Evolutionary conservation across 192 early-diverging fungal genomes (phyloP).

Genomic region (Piromyces sp.): DNA sequence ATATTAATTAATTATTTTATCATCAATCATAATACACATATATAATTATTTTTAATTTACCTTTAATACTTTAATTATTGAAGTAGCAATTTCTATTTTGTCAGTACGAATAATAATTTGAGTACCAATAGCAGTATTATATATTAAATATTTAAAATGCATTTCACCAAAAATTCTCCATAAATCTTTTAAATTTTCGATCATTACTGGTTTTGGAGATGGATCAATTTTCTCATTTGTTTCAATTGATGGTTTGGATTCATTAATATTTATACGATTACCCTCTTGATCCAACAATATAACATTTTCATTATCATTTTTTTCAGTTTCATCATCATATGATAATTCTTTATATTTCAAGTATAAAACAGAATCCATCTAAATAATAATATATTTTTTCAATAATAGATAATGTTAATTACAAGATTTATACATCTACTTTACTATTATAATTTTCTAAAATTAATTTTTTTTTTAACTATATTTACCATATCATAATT

Average conservation of each 20-base stretch:
- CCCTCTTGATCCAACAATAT: neutral
- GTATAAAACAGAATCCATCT: neutral
- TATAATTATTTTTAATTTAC: neutral
- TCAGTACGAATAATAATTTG: neutral
- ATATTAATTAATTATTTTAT: too few relatives aligned
- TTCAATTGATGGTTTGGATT: neutral
- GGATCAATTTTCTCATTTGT: neutral
- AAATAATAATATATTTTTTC: too few relatives aligned
- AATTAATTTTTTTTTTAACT: neutral
- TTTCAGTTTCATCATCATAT: neutral
- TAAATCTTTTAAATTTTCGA: neutral
- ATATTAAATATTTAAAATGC: neutral
- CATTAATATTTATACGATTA: neutral
- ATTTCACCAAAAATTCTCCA: neutral
- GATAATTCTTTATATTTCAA: neutral
- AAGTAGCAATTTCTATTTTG: neutral
- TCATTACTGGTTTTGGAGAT: neutral
- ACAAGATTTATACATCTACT: too few relatives aligned
- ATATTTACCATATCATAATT: constrained; percentile 25
- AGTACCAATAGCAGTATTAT: neutral
- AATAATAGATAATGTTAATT: too few relatives aligned
- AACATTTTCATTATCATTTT: neutral
- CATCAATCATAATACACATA: too few relatives aligned
- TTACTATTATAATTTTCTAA: neutral
- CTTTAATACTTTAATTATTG: neutral